Evolutionary conservation across 2,329 filamentous ascomycete species (phyloP).

Genomic region (Ophiostoma fasciatum): DNA sequence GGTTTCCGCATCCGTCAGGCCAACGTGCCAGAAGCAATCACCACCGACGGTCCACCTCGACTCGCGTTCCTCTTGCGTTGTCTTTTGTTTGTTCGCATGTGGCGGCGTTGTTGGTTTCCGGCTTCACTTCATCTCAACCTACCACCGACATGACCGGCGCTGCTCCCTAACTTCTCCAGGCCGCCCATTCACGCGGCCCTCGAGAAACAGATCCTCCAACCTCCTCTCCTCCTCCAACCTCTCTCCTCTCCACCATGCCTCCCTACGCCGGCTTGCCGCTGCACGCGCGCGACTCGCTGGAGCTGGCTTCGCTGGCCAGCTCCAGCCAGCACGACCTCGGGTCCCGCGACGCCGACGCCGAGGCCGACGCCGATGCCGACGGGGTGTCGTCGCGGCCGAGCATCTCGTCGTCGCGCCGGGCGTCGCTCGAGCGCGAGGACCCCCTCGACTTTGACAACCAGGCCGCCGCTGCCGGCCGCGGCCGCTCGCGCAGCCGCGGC

Average conservation of each 20-base stretch:
- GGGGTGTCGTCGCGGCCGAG: conserved; percentile 69
- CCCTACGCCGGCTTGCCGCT: conserved; percentile 29
- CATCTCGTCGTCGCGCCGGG: conserved; percentile 77
- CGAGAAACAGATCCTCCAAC: no score
- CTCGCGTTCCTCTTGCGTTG: no score
- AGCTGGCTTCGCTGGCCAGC: conserved; percentile 87
- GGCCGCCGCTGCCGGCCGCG: conserved; percentile 24
- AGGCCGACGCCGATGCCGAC: conserved; percentile 36
- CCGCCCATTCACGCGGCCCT: no score
- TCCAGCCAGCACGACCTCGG: conserved; percentile 49
- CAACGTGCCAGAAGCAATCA: no score
- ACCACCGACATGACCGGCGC: background rate
- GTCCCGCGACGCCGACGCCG: conserved; percentile 41
- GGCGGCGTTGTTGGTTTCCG: no score
- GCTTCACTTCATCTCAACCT: no score
- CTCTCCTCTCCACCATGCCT: conserved; percentile 18
- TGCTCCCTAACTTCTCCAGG: no score
- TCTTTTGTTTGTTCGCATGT: no score
- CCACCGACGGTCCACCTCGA: no score
- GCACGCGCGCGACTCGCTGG: conserved; percentile 72
- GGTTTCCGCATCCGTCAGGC: no score
- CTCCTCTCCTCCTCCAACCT: background rate
- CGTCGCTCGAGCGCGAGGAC: conserved; percentile 80
- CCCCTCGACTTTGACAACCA: conserved; percentile 51
- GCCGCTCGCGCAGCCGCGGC: conserved; percentile 50